Conservation (phyloP, 805 yeast species). For the Candida ficus region DNA sequence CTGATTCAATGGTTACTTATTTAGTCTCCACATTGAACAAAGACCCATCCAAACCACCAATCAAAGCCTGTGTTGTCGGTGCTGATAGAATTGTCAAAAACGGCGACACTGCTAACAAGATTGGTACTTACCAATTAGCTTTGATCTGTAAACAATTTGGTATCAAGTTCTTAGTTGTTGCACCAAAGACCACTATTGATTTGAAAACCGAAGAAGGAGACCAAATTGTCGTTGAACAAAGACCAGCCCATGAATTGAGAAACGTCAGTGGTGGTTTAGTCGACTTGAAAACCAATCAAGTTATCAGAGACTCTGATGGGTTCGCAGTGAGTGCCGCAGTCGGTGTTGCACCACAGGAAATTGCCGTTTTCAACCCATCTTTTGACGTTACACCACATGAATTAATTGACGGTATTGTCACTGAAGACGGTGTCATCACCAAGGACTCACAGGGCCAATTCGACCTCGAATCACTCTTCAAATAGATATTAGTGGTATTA, state of each 20-base stretch:
- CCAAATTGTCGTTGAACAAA: conserved; percentile 78
- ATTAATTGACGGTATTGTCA: conserved; percentile 82
- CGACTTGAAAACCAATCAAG: conserved; percentile 24
- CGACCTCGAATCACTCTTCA: conserved; percentile 28
- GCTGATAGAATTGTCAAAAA: conserved; percentile 91
- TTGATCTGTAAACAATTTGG: conserved; percentile 59
- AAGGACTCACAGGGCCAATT: conserved; percentile 50
- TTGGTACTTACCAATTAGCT: conserved; percentile 90
- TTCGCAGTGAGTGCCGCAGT: conserved; percentile 44
- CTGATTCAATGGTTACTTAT: conserved; percentile 90
- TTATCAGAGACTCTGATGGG: conserved; percentile 21
- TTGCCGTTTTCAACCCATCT: conserved; percentile 92
- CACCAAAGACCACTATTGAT: conserved; percentile 91
- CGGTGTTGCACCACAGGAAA: conserved; percentile 79
- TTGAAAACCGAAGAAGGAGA: conserved; percentile 59
- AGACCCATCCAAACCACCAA: conserved; percentile 45
- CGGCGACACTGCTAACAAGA: conserved; percentile 96
- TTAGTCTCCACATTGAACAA: conserved; percentile 43
- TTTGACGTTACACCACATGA: conserved; percentile 89
- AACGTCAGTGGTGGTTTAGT: conserved; percentile 66
- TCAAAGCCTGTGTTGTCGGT: conserved; percentile 77
- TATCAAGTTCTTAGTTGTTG: conserved; percentile 87
- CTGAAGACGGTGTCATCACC: conserved; percentile 61
- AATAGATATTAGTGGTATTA: neutral
- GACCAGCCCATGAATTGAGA: conserved; percentile 78